Evolutionary conservation across 1,284 basidiomycete genomes (phyloP).

Genomic region (Sanghuangporus baumii): DNA sequence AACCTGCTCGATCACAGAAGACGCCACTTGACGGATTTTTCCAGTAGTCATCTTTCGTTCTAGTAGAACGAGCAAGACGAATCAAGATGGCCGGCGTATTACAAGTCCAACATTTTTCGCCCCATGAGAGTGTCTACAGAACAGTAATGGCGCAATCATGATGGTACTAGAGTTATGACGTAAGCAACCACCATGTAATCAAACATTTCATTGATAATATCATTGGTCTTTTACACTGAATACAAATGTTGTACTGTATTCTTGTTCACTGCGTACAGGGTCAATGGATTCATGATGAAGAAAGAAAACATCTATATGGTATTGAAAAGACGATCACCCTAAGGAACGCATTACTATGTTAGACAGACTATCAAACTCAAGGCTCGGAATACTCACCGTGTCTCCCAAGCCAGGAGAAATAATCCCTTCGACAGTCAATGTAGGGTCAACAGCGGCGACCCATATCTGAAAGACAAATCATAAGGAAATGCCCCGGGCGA

Average conservation of each 20-base stretch:
- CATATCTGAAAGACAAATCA: constrained; percentile 55
- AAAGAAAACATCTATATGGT: constrained; percentile 31
- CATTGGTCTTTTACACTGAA: no score
- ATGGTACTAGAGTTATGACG: background rate
- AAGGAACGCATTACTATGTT: constrained; percentile 14
- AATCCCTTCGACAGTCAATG: constrained; percentile 67
- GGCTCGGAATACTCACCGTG: constrained; percentile 46
- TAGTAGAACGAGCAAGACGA: background rate
- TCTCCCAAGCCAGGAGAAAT: constrained; percentile 88
- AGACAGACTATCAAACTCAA: background rate
- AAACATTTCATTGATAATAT: background rate
- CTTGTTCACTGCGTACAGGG: no score
- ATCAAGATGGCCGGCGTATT: background rate
- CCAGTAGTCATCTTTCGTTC: background rate
- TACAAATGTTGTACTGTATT: no score
- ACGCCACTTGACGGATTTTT: constrained; percentile 37
- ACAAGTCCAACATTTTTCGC: background rate
- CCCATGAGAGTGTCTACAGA: constrained; percentile 17
- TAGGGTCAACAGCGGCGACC: constrained; percentile 75
- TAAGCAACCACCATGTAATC: background rate
- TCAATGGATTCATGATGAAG: background rate
- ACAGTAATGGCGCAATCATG: background rate
- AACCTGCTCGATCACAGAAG: constrained; percentile 60
- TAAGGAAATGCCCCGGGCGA: background rate
- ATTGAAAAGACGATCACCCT: constrained; percentile 66